A percentile compares a stretch with the other conserved stretches of the same genome.
These are phyloP conservation scores for Ganoderma boninense DNA, from an alignment of 1,284 basidiomycete genomes.

Conservation along the genomic window DNA sequence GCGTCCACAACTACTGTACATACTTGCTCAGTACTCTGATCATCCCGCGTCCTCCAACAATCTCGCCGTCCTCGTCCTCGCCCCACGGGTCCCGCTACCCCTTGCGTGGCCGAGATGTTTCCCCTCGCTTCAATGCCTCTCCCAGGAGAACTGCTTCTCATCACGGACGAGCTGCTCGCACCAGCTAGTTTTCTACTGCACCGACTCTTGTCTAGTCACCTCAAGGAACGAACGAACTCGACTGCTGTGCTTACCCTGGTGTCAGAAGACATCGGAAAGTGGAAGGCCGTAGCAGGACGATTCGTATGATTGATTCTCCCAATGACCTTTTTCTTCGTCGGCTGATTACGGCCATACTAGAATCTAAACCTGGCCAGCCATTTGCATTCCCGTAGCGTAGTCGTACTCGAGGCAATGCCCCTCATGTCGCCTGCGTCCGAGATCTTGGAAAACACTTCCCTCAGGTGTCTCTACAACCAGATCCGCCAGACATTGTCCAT, in stretches of 20 bases:
- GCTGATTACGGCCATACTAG: conserved; percentile 42
- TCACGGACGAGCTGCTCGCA: conserved; percentile 72
- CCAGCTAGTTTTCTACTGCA: conserved; percentile 76
- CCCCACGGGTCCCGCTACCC: background rate
- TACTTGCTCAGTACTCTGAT: too few relatives aligned
- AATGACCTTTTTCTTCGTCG: background rate
- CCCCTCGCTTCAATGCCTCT: conserved; percentile 54
- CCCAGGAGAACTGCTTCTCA: conserved; percentile 57
- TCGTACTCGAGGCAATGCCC: conserved; percentile 58
- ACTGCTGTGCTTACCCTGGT: conserved; percentile 62
- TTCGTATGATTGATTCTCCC: conserved; percentile 52
- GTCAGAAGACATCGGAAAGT: conserved; percentile 61
- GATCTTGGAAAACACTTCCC: conserved; percentile 24
- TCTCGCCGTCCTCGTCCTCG: too few relatives aligned
- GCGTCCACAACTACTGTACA: too few relatives aligned
- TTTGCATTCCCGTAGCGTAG: conserved; percentile 51
- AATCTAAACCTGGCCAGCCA: conserved; percentile 60
- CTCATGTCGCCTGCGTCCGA: conserved; percentile 33
- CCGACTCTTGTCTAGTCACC: conserved; percentile 53
- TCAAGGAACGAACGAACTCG: conserved; percentile 54
- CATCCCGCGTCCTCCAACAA: too few relatives aligned
- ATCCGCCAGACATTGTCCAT: conserved; percentile 37
- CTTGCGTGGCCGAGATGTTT: conserved; percentile 42
- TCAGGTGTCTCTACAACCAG: conserved; percentile 47
- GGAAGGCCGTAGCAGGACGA: conserved; percentile 69